Conservation (phyloP, 2,329 filamentous ascomycete genomes). For the Aspergillus pseudotamarii region DNA sequence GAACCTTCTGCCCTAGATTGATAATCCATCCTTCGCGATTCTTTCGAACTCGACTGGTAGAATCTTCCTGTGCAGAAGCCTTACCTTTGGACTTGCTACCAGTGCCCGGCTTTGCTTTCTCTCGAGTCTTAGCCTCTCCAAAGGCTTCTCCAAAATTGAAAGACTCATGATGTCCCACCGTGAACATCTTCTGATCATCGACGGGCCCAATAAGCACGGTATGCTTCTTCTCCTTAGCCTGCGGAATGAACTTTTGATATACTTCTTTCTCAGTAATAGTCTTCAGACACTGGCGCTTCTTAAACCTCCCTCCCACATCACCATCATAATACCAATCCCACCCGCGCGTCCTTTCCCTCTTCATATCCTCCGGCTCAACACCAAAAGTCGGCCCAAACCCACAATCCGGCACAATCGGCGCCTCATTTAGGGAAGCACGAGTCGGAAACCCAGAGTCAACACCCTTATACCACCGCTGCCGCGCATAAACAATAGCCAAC, state of each 20-base stretch:
- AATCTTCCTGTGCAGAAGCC: background rate
- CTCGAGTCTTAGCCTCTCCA: slow-evolving; percentile 26
- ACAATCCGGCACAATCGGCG: slow-evolving; percentile 34
- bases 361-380: slow-evolving; percentile 42
- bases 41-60: slow-evolving; percentile 21
- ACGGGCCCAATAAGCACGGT: slow-evolving; percentile 56
- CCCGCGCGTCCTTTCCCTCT: slow-evolving; percentile 48
- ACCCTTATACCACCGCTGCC: slow-evolving; percentile 52
- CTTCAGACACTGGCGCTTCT: slow-evolving; percentile 42
- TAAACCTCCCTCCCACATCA: slow-evolving; percentile 46
- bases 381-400: slow-evolving; percentile 49
- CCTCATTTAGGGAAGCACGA: slow-evolving; percentile 39
- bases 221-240: slow-evolving; percentile 34
- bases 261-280: slow-evolving; percentile 42
- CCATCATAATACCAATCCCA: slow-evolving; percentile 58
- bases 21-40: slow-evolving; percentile 56
- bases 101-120: slow-evolving; percentile 12
- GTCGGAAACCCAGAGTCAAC: slow-evolving; percentile 56
- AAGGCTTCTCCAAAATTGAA: slow-evolving; percentile 53
- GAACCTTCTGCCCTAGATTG: slow-evolving; percentile 57
- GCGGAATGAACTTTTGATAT: slow-evolving; percentile 45
- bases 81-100: slow-evolving; percentile 2
- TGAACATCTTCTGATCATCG: slow-evolving; percentile 46
- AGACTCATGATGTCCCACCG: slow-evolving; percentile 44
- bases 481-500: slow-evolving; percentile 49